Base-by-base conservation (phyloP, 495 filamentous ascomycete genomes). In the Hypoxylon cercidicola region DNA sequence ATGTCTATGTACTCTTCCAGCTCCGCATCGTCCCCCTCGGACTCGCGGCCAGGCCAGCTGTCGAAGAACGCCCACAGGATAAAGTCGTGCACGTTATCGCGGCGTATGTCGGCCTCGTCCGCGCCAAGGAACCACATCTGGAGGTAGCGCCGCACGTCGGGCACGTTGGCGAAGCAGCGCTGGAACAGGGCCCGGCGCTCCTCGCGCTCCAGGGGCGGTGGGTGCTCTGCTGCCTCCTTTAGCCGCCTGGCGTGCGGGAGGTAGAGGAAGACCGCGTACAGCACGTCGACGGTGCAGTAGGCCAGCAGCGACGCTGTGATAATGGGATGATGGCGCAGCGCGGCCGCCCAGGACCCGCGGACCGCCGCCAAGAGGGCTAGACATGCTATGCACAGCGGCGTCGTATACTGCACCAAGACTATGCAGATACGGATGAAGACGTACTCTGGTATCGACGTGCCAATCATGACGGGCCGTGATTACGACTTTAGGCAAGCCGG, bases 71-170 rank as follows among this genome's bases (percentile, higher is more conserved):
- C 87, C 88, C 88, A 90, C 23, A 81, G 71, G 41, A 87, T 69
- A 63, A 89, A 90, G 41, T 88, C 86, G 58, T 83, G 84, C 47
- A 90, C 72, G 65, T 91, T 90, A 35, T 89, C 89, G 20, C 81
- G 74, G 50, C 81, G 80, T 50, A 92, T 86, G n/a, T 88, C 82
- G 4, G 74, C 70, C n/a, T 73, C 35, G 32, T 80, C 74, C n/a
- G 87, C 85, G 25, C 81, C 83, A 13, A 87, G 80, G 67, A 90
- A 89, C 89, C 89, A 92, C 39, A 77, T 78, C 32, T 68, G 72
- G 35, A 91, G 68, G 67, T 90, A 92, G 32, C 66, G 72, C 53
- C 85, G 81, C 18, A 75, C 73, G 60, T 89, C 81, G 0, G 82
- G 70, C 16, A 88, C 79, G 62, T 83, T 85, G 9, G 72, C 75